Evolutionary conservation across 768 basidiomycete species (phyloP).

Genomic region (Pleurotus cornucopiae): DNA sequence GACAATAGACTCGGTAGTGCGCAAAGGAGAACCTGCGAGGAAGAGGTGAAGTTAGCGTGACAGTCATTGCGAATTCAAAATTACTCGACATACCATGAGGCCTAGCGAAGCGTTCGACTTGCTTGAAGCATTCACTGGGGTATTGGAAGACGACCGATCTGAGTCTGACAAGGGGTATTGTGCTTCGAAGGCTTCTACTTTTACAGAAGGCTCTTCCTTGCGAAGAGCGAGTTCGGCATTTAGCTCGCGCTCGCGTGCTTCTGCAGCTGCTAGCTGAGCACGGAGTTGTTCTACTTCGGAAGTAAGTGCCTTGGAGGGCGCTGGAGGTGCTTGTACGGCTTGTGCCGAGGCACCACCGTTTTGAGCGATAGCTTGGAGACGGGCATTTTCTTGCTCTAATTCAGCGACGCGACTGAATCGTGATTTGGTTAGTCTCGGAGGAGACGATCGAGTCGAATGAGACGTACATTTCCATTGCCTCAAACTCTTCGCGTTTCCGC

Average conservation of each 20-base stretch:
- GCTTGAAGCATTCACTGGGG: constrained; percentile 37
- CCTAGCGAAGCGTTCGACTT: constrained; percentile 64
- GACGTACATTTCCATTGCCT: constrained; percentile 85
- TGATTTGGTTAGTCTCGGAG: constrained; percentile 8
- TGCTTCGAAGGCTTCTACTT: constrained; percentile 57
- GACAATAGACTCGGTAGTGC: constrained; percentile 73
- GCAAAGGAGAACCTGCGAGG: constrained; percentile 67
- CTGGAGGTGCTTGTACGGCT: constrained; percentile 13
- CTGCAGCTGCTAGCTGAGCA: constrained; percentile 56
- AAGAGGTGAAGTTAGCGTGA: constrained; percentile 11
- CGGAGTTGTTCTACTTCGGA: constrained; percentile 67
- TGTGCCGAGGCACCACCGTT: constrained; percentile 25
- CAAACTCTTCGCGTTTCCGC: constrained; percentile 89
- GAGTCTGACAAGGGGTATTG: constrained; percentile 41
- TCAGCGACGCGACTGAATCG: constrained; percentile 70
- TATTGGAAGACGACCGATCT: constrained; percentile 6
- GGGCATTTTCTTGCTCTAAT: constrained; percentile 79
- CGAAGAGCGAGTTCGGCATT: constrained; percentile 50
- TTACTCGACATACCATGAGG: constrained; percentile 54
- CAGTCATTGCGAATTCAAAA: constrained; percentile 4
- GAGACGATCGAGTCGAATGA: constrained; percentile 14
- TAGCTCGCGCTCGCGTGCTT: constrained; percentile 66
- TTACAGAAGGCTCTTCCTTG: constrained; percentile 36
- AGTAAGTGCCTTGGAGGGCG: constrained; percentile 34
- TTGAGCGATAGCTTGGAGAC: constrained; percentile 59